Evolutionary conservation across 129 eudicot species (phyloP).

Genomic region (Saussurea involucrata): DNA sequence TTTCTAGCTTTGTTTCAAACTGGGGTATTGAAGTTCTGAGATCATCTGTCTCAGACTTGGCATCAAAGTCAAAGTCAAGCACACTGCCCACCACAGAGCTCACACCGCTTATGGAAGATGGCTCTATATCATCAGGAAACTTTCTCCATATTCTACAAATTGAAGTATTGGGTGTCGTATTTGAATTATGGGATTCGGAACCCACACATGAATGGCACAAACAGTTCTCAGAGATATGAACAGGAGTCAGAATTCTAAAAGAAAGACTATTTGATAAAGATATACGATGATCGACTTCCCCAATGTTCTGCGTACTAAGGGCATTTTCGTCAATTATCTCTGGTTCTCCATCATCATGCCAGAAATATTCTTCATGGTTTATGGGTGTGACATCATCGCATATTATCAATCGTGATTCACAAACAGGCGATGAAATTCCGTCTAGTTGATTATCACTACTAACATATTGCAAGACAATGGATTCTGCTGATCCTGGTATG

Average conservation of each 20-base stretch:
- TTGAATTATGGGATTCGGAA: slow-evolving; percentile 23
- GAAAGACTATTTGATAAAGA: slow-evolving; percentile 36
- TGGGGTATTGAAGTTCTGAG: slow-evolving; percentile 8
- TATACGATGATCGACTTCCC: slow-evolving; percentile 30
- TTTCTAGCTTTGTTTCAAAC: slow-evolving; percentile 7
- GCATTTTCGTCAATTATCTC: neutral
- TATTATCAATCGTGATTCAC: slow-evolving; percentile 12
- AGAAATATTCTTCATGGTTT: slow-evolving; percentile 1
- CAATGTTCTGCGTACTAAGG: slow-evolving; percentile 6
- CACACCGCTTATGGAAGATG: slow-evolving; percentile 45
- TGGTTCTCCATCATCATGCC: slow-evolving; percentile 3
- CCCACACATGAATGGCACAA: slow-evolving; percentile 27
- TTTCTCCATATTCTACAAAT: slow-evolving; percentile 20
- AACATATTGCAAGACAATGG: slow-evolving; percentile 12
- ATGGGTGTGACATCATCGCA: neutral
- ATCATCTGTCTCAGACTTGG: slow-evolving; percentile 27
- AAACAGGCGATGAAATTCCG: slow-evolving; percentile 8
- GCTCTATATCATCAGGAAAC: slow-evolving; percentile 37
- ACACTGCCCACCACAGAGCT: slow-evolving; percentile 47
- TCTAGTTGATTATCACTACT: slow-evolving; percentile 9
- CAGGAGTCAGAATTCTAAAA: slow-evolving; percentile 24
- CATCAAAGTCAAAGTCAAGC: slow-evolving; percentile 49
- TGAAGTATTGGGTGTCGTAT: neutral
- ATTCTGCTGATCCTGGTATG: slow-evolving; percentile 19
- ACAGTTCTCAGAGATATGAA: slow-evolving; percentile 23